phyloP scores from a whole-genome alignment of 2,329 filamentous ascomycete species.

The Phyllosticta citriasiana region DNA sequence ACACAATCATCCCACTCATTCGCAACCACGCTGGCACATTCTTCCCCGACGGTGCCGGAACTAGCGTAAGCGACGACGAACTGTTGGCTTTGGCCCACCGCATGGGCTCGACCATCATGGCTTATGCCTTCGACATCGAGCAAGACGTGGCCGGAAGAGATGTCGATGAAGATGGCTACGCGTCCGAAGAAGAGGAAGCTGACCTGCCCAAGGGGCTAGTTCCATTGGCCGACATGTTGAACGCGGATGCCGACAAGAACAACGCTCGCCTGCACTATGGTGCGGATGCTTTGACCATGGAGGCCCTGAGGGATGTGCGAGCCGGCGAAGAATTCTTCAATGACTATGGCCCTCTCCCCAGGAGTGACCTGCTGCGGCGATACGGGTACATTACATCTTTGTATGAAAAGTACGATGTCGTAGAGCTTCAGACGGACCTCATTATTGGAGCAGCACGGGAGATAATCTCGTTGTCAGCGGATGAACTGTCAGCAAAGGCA shows the following conservation, averaged over 20 bases:
- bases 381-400: conserved; percentile 81
- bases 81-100: conserved; percentile 55
- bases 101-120: conserved; percentile 86
- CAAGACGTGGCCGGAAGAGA: conserved; percentile 38
- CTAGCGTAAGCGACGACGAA: conserved; percentile 30
- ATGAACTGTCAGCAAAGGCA: conserved; percentile 18
- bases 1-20: conserved; percentile 46
- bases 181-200: conserved; percentile 38
- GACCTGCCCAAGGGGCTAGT: conserved; percentile 68
- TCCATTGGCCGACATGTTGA: conserved; percentile 80
- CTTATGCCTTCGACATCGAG: conserved; percentile 80
- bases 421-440: conserved; percentile 59
- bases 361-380: conserved; percentile 69
- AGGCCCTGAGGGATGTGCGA: conserved; percentile 56
- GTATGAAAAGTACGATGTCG: conserved; percentile 71
- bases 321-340: conserved; percentile 73
- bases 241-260: conserved; percentile 73
- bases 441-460: conserved; percentile 40
- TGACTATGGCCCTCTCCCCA: conserved; percentile 78
- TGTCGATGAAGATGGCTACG: conserved; percentile 45
- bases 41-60: conserved; percentile 25
- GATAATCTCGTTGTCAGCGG: conserved; percentile 32
- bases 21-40: conserved; percentile 28
- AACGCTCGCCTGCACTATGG: conserved; percentile 60
- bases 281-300: conserved; percentile 55